Conservation (phyloP, 1,139 yeast species). For the Blastobotrys ciferrii region DNA sequence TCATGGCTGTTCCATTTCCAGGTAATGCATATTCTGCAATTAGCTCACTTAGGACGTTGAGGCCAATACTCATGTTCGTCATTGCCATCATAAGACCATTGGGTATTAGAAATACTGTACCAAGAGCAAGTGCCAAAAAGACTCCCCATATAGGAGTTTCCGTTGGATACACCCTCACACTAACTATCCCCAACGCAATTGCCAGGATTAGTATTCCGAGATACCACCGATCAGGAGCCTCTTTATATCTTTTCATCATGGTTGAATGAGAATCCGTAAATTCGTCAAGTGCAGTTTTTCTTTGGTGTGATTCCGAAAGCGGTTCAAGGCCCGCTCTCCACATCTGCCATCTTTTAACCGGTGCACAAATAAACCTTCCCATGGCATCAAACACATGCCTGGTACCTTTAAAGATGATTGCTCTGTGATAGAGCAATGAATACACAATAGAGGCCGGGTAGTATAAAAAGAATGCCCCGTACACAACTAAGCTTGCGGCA, state of each 20-base stretch:
- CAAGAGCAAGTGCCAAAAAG: conserved; percentile 55
- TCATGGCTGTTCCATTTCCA: conserved; percentile 60
- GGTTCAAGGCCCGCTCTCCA: background rate
- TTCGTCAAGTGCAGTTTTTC: too few species aligned
- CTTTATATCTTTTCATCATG: conserved; percentile 55
- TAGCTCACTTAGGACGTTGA: conserved; percentile 59
- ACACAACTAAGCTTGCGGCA: conserved; percentile 54
- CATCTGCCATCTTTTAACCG: conserved; percentile 28
- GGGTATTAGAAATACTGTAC: conserved; percentile 55
- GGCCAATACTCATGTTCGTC: conserved; percentile 55
- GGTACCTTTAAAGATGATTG: too few species aligned
- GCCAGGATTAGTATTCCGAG: conserved; percentile 48
- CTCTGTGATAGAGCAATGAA: conserved; percentile 31
- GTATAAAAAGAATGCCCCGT: conserved; percentile 53
- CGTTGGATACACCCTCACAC: conserved; percentile 46
- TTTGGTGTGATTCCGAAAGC: too few species aligned
- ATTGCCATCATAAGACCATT: conserved; percentile 45
- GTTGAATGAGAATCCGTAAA: conserved; percentile 54
- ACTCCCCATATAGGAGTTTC: conserved; percentile 53
- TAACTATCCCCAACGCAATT: conserved; percentile 48
- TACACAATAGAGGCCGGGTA: conserved; percentile 58
- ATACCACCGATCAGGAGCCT: conserved; percentile 65
- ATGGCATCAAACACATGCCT: too few species aligned
- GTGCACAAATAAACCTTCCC: too few species aligned
- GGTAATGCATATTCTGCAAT: conserved; percentile 63